Evolutionary conservation across 2,329 filamentous ascomycete genomes (phyloP), one percentile per base, ranked within the genome.

Genomic region (Fusarium circinatum): DNA sequence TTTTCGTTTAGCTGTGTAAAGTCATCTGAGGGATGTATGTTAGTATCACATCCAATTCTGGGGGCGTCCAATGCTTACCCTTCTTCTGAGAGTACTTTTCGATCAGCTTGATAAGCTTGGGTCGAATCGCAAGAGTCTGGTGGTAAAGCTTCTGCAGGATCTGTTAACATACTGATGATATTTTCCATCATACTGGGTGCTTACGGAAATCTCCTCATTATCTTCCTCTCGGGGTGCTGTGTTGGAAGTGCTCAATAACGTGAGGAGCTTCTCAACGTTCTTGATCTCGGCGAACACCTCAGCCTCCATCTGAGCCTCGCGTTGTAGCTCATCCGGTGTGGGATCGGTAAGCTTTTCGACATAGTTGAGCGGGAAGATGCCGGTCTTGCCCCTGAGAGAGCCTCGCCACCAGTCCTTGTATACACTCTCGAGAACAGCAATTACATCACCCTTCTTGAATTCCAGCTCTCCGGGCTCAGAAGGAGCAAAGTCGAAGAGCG

Each of bases 361-460:
- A 80, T 99, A 99, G 85, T 99, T 99, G 74, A 99, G 89, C 12
- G 96, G 96, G 83, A 99, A 99, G 74, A 99, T 99, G 77, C 96
- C 96, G 12, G 95, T 98, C 83, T 98, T 94, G 26, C 96, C 96
- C 80, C 95, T 91, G 67, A 99, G 86, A 47, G 95, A 97, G 3
- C 96, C 96, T 78, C 97, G 96, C 96, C 96, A 99, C 96, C 96
- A 99, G 83, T 99, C 96, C 83, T 98, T 99, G 85, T 97, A 99
- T 4, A 98, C 96, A 4, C 95, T 98, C 83, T 98, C 96, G 45
- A 99, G 87, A 22, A 99, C 96, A 3, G 96, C 96, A 82, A 99
- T 99, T 45, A 98, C 93, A 81, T 99, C 96, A 34, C 96, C 96
- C 84, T 97, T 98, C 76, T 95, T 93, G 82, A 99, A 99, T 76